Percentiles rank a stretch among this genome's conserved stretches.
phyloP scores from a whole-genome alignment of 768 basidiomycete species.

The Mycena polygramma region DNA sequence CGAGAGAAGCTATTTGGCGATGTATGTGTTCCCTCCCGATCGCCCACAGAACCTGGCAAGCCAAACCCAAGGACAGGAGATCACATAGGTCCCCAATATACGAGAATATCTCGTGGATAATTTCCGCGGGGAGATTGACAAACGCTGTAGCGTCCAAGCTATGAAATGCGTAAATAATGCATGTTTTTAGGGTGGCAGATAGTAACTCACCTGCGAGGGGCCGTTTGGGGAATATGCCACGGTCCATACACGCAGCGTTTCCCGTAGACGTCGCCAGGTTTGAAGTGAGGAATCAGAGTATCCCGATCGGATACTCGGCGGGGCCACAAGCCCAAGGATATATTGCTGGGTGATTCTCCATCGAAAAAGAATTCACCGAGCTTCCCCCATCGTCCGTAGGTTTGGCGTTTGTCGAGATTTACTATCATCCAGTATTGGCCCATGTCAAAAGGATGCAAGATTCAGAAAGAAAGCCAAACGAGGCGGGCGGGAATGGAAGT shows the following conservation, averaged over 20 bases:
- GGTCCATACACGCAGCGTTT: neutral
- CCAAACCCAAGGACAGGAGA: neutral
- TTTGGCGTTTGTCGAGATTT: conserved; percentile 27
- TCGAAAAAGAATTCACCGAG: conserved; percentile 19
- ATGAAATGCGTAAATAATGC: neutral
- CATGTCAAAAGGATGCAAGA: neutral
- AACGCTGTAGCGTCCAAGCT: neutral
- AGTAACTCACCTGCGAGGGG: neutral
- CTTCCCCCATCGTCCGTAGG: conserved; percentile 14
- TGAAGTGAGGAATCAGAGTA: neutral
- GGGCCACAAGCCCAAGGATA: neutral
- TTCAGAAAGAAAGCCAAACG: too few species aligned
- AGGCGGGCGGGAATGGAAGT: too few species aligned
- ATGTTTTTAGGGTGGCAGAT: too few species aligned
- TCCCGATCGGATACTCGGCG: conserved; percentile 16
- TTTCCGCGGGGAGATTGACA: neutral
- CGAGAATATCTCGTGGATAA: conserved; percentile 11
- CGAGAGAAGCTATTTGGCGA: neutral
- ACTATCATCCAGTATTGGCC: conserved; percentile 29
- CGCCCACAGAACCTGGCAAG: conserved; percentile 12
- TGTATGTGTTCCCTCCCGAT: conserved; percentile 12
- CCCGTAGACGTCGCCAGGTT: neutral
- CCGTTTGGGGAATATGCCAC: neutral
- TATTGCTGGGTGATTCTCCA: neutral
- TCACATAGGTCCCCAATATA: neutral